Base-by-base conservation (phyloP, 805 yeast species). In the Yarrowia deformans region DNA sequence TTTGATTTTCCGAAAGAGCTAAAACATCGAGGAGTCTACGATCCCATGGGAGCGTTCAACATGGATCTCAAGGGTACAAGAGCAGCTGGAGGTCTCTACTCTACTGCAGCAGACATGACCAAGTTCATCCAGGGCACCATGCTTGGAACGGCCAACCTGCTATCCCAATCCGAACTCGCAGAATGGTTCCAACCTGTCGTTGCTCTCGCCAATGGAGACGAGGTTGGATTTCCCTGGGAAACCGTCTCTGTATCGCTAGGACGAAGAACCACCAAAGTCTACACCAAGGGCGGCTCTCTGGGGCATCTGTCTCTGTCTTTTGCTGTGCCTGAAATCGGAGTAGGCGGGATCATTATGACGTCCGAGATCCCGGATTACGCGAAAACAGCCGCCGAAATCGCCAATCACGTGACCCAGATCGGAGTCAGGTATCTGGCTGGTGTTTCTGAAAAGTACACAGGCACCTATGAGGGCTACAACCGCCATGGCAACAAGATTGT, bases 221-320 rank as follows among this genome's bases (percentile, higher is more conserved):
- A 60, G 8, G 34, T 60, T 7, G 66, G 66, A 3, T 60, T 60
- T 8, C 66, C 66, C 1, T 60, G 66, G 66, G 66, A 60, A 35
- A 60, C 66, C 8, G 42, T 60, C 1, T 43, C 52, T 14, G 66
- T 60, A 2, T 60, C 66, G 34, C 52, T 60, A 13, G 66, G 66
- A 32, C 29, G 52, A 34, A 42, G 66, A 13, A 32, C 66, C 10
- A 60, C 66, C n/a, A 60, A 60, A 34, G 66, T 45, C 19, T 60
- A 60, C 42, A 60, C 66, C 19, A 60, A 60, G 37, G 66, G 66
- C 8, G 66, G 66, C 18, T n/a, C 66, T 32, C 40, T 60, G 0
- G 66, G 66, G 6, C 66, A 60, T 13, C 52, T 60, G 8, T 60
- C 66, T 32, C 34, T 60, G 52, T 8, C 66, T 5, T 60, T 60